Evolutionary conservation across 208 protist species (phyloP).

Genomic region (Leishmania tarentolae): DNA sequence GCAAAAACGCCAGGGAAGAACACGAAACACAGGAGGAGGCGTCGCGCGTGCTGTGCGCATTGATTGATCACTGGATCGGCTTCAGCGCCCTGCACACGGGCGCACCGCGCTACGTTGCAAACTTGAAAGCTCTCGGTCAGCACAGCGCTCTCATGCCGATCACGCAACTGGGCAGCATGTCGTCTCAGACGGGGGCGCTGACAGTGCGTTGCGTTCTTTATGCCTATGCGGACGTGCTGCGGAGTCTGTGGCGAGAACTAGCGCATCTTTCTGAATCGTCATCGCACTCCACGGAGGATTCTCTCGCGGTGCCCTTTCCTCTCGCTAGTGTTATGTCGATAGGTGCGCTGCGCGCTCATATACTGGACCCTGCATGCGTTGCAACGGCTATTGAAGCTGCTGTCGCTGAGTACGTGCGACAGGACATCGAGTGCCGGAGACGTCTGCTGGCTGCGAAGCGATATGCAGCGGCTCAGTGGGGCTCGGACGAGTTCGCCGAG

Average conservation of each 20-base stretch:
- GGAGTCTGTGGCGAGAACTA: conserved; percentile 9
- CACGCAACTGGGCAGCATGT: background rate
- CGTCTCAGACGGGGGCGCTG: conserved; percentile 7
- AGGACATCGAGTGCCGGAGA: conserved; percentile 9
- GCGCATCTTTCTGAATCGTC: background rate
- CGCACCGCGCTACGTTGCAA: background rate
- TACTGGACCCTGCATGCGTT: conserved; percentile 3
- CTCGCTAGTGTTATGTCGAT: background rate
- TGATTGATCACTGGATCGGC: conserved; percentile 15
- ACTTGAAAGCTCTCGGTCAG: conserved; percentile 5
- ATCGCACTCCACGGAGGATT: background rate
- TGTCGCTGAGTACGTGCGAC: conserved; percentile 4
- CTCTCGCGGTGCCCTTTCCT: background rate
- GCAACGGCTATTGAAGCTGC: conserved; percentile 7
- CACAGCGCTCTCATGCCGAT: background rate
- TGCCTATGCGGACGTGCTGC: conserved; percentile 19
- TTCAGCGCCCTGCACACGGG: conserved; percentile 16
- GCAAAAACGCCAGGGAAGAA: background rate
- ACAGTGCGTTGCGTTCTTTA: conserved; percentile 16
- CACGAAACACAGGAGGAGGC: background rate
- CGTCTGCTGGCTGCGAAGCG: background rate
- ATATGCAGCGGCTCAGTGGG: conserved; percentile 2
- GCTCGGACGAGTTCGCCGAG: background rate
- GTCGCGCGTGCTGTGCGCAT: conserved; percentile 1
- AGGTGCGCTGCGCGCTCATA: background rate